Conservation (phyloP, 192 early-diverging fungal genomes). For the Oehlia diaphana region DNA sequence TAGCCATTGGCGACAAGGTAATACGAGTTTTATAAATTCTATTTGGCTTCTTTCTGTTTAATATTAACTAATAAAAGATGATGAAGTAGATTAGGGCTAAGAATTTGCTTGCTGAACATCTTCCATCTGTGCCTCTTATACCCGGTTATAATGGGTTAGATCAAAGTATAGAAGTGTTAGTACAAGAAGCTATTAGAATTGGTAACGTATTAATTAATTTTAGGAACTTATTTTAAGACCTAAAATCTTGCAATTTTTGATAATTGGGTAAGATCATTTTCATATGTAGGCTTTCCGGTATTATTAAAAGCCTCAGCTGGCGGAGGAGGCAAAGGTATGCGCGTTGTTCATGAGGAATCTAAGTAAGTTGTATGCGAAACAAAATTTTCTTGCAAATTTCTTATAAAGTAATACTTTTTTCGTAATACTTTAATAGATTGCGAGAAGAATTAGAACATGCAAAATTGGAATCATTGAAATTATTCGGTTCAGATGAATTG, state of each 20-base stretch:
- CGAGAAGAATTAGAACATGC: slow-evolving; percentile 76
- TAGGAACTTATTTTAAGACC: background rate
- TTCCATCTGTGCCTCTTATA: slow-evolving; percentile 56
- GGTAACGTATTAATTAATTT: slow-evolving; percentile 23
- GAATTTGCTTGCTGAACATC: slow-evolving; percentile 52
- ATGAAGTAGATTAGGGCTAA: slow-evolving; percentile 51
- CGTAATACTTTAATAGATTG: slow-evolving; percentile 40
- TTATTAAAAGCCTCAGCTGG: slow-evolving; percentile 84
- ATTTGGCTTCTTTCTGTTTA: background rate
- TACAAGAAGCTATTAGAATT: slow-evolving; percentile 48
- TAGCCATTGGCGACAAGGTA: slow-evolving; percentile 81
- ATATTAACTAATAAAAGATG: slow-evolving; percentile 37
- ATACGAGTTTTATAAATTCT: slow-evolving; percentile 44
- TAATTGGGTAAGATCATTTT: background rate
- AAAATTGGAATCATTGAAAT: slow-evolving; percentile 73
- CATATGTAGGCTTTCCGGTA: slow-evolving; percentile 68
- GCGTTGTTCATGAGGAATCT: slow-evolving; percentile 59
- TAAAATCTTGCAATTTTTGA: background rate
- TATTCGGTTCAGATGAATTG: slow-evolving; percentile 85
- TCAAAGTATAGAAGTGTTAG: slow-evolving; percentile 51
- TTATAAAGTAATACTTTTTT: no score
- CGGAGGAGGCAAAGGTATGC: slow-evolving; percentile 83
- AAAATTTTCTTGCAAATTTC: background rate
- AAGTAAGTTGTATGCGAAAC: background rate
- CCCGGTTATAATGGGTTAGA: slow-evolving; percentile 68